Evolutionary conservation across 345 rosid genomes (phyloP).

Genomic region (Brassica cretica): DNA sequence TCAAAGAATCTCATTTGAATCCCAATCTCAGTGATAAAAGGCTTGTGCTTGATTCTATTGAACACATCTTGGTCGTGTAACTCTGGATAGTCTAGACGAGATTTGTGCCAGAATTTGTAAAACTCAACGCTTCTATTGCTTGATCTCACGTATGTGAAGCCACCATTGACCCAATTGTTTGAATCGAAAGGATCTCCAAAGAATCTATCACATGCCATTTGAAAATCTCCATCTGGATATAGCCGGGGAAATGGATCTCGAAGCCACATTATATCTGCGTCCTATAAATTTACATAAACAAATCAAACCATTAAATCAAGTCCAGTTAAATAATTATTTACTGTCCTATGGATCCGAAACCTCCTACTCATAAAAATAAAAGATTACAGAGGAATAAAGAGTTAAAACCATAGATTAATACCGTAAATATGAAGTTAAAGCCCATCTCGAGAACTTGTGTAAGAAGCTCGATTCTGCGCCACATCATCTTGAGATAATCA

Average conservation of each 20-base stretch:
- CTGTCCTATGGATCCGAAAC: neutral
- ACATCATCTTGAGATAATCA: conserved; percentile 69
- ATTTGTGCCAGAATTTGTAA: conserved; percentile 65
- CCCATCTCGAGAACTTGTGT: conserved; percentile 56
- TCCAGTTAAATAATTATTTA: neutral
- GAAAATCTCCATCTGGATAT: conserved; percentile 63
- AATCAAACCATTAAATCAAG: neutral
- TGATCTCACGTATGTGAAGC: conserved; percentile 64
- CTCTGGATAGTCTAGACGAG: conserved; percentile 52
- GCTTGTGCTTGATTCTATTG: conserved; percentile 56
- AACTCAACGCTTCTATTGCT: conserved; percentile 54
- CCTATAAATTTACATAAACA: conserved; percentile 42
- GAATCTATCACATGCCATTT: conserved; percentile 75
- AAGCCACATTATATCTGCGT: conserved; percentile 83
- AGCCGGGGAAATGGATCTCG: conserved; percentile 72
- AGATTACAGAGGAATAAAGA: neutral
- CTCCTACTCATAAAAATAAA: neutral
- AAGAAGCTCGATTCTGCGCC: conserved; percentile 63
- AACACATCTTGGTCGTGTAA: conserved; percentile 82
- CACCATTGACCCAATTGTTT: conserved; percentile 64
- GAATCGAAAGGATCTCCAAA: conserved; percentile 42
- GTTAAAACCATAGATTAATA: conserved; percentile 25
- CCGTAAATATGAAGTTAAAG: conserved; percentile 71
- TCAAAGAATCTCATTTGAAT: conserved; percentile 62
- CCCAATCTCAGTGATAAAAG: conserved; percentile 38